Evolutionary conservation across 495 filamentous ascomycete genomes (phyloP).

Genomic region (Xylaria scruposa): DNA sequence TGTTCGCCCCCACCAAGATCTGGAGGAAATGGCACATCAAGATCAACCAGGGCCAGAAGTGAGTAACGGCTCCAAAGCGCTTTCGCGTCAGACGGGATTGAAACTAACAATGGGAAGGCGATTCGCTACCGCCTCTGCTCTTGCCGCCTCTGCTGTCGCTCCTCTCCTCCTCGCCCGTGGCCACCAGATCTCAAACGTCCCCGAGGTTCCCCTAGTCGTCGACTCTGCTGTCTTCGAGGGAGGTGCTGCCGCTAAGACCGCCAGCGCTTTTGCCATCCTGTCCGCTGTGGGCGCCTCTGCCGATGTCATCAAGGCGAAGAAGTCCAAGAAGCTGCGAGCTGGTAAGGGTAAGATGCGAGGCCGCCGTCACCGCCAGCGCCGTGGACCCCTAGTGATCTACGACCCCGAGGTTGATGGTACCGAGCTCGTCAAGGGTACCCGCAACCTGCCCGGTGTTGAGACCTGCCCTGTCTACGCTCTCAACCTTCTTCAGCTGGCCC

Average conservation of each 20-base stretch:
- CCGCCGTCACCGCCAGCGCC: constrained; percentile 95
- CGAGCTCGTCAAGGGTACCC: constrained; percentile 89
- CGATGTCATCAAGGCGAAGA: constrained; percentile 92
- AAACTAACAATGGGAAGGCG: constrained; percentile 62
- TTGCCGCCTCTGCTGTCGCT: constrained; percentile 93
- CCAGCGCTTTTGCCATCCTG: constrained; percentile 83
- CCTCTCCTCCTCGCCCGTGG: constrained; percentile 95
- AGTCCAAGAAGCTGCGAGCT: constrained; percentile 90
- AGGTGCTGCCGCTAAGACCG: constrained; percentile 83
- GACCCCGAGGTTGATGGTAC: constrained; percentile 91
- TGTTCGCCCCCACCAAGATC: constrained; percentile 99
- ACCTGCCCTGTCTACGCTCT: constrained; percentile 91
- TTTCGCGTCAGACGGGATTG: background rate
- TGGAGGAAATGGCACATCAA: constrained; percentile 99
- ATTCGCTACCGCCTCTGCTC: constrained; percentile 95
- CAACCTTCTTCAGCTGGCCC: constrained; percentile 98
- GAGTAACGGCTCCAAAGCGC: constrained; percentile 40
- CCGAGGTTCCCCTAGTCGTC: constrained; percentile 96
- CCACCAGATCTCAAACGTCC: constrained; percentile 88
- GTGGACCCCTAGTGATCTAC: constrained; percentile 96
- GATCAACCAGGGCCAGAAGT: constrained; percentile 98
- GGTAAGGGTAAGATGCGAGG: constrained; percentile 97
- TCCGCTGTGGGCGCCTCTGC: constrained; percentile 86
- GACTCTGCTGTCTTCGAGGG: constrained; percentile 84
- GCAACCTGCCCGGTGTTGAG: constrained; percentile 98